phyloP scores from a whole-genome alignment of 164 flowering plant genomes.

The Echeveria elegans region DNA sequence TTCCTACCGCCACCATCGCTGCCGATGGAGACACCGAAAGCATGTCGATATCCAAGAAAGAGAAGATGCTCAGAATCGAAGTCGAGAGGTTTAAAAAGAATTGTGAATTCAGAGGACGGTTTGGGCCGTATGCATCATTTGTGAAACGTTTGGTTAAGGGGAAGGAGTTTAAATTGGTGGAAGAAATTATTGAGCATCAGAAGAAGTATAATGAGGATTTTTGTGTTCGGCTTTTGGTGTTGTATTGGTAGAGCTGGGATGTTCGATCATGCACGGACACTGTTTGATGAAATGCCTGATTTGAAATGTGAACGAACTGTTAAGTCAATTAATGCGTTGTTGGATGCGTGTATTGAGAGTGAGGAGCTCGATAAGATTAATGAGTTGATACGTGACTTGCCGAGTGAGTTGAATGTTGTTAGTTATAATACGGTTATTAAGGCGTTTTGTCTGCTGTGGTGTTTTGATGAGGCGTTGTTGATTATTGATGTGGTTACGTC shows the following conservation, averaged over 20 bases:
- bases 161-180: constrained; percentile 19
- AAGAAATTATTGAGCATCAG: constrained; percentile 33
- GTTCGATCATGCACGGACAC: constrained; percentile 33
- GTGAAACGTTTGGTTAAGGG: constrained; percentile 29
- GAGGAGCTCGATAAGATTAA: constrained; percentile 23
- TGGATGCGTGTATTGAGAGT: constrained; percentile 25
- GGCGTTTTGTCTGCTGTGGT: constrained; percentile 29
- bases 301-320: constrained; percentile 28
- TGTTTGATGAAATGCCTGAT: constrained; percentile 50
- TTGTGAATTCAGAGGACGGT: constrained; percentile 13
- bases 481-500: constrained; percentile 37
- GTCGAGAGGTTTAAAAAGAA: constrained; percentile 13
- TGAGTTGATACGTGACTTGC: constrained; percentile 18
- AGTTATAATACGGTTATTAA: constrained; percentile 32
- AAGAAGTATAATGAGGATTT: constrained; percentile 29
- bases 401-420: constrained; percentile 21
- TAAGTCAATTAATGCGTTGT: constrained; percentile 38
- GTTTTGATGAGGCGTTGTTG: constrained; percentile 24
- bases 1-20: not conserved
- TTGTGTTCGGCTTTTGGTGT: constrained; percentile 16
- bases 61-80: constrained; percentile 1
- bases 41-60: not conserved
- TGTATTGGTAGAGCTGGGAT: constrained; percentile 32
- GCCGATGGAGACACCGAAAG: not conserved
- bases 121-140: constrained; percentile 15